Evolutionary conservation across 2,329 filamentous ascomycete species (phyloP), one percentile per base, ranked within the genome.

Genomic region (Aspergillus sp.): DNA sequence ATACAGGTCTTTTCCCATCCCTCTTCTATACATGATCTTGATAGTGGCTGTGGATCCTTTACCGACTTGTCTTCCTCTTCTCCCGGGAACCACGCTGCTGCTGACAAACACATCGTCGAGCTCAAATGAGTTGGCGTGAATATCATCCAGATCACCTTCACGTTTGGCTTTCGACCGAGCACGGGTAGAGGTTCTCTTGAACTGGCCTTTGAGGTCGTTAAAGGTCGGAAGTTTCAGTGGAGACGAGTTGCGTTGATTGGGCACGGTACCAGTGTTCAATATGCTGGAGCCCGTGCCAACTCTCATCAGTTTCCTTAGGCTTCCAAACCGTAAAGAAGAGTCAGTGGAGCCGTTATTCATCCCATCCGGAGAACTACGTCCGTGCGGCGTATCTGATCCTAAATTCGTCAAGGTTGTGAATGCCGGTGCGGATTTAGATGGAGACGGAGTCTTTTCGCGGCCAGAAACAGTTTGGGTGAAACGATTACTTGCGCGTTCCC

Each of bases 31-130:
- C 86, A 95, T 93, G 51, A 91, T 76, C 30, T 82, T 86, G 20
- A 95, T 89, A 56, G 86, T 85, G 39, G 88, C 88, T 5, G 87
- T 90, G 9, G 87, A 86, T 38, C 90, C 90, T 67, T 87, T 88
- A 51, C 89, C 90, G 5, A 94, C 74, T 51, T 84, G 79, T 69
- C 86, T 89, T 35, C 85, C 84, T 59, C 86, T 80, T 38, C 83
- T 82, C 7, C 86, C 85, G 27, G 87, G 75, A 45, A 91, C 72
- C 55, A 86, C 82, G 67, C 82, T 84, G 53, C 80, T 76, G 54
- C 84, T 85, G 52, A 84, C 82, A 57, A 83, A 91, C 57, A 90
- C 86, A 42, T 77, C 75, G 50, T 80, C 76, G 3, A 91, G 74
- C 45, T 88, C 83, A 22, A 77, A 84, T 7, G 83, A 78, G 51